Evolutionary conservation across 768 basidiomycete species (phyloP), one percentile per base, ranked within the genome.

Genomic region (Leccinum disarticulatum): DNA sequence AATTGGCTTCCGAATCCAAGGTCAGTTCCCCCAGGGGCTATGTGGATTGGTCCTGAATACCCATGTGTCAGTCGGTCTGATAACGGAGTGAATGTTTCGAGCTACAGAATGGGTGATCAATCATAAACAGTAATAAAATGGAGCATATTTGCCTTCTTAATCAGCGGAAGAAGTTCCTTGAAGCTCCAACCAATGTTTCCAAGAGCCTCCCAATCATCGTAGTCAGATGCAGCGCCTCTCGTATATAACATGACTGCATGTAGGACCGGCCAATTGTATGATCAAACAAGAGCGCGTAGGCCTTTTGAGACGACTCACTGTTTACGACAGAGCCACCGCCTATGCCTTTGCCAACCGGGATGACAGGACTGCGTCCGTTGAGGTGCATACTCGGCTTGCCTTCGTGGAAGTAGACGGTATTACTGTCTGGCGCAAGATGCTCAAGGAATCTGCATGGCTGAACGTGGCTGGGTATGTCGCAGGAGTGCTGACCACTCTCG

Each of bases 301-400:
- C 1, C 10, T n/a, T 4, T 14, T 3, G 14, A 38, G 8, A 25
- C 6, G 4, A 66, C 79, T 54, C 51, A 85, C 86, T 84, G 62
- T 87, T 88, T 17, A 88, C 79, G 55, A 76, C 74, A 0, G 85
- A 86, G 1, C 86, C 87, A 6, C 87, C 87, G 4, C 87, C 87
- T 6, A 90, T 64, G 46, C 78, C 80, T 55, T 81, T 76, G 0
- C 82, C 86, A 28, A 73, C 66, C 0, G 78, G 76, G 5, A 85
- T 76, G 38, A 82, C 51, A 4, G 74, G 65, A 5, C 73, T 64
- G 4, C 87, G 84, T 5, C 80, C 81, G 6, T 75, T 70, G 38
- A 79, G 70, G 56, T 77, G 81, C 1, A 74, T 72, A 62, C 80
- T 80, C 6, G 78, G 76, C 25, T 72, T 72, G 8, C 63, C 67